Conservation (phyloP, 345 rosid genomes). For the Heritiera fomes region DNA sequence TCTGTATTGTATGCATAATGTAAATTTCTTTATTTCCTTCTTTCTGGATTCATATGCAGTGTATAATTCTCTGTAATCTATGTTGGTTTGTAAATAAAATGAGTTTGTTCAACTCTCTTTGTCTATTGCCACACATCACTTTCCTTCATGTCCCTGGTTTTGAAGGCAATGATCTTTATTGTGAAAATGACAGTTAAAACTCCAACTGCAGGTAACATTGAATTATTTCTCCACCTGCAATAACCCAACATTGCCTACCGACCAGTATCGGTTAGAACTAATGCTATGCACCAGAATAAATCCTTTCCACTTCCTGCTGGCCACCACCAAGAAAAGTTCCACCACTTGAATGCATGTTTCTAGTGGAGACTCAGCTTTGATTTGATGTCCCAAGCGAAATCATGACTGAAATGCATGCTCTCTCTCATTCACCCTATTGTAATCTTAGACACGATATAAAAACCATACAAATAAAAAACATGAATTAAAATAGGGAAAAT, state of each 20-base stretch:
- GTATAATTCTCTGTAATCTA: background rate
- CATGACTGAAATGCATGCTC: too few relatives aligned
- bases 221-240: background rate
- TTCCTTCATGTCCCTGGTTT: background rate
- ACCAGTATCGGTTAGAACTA: background rate
- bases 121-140: background rate
- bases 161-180: background rate
- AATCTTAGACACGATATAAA: too few relatives aligned
- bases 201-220: background rate
- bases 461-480: too few relatives aligned
- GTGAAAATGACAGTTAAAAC: background rate
- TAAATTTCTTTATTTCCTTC: too few relatives aligned
- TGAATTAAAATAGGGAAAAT: too few relatives aligned
- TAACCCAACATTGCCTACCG: background rate
- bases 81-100: background rate
- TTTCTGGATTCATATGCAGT: background rate
- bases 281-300: background rate
- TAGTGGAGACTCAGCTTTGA: background rate
- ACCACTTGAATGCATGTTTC: background rate
- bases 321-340: background rate
- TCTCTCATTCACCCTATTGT: too few relatives aligned
- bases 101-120: background rate
- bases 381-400: too few relatives aligned
- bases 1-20: constrained; percentile 1
- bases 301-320: background rate